A percentile compares a stretch with the other conserved stretches of the same genome.
Conservation (phyloP, 106 monocot species). For the Hemerocallis citrina region DNA sequence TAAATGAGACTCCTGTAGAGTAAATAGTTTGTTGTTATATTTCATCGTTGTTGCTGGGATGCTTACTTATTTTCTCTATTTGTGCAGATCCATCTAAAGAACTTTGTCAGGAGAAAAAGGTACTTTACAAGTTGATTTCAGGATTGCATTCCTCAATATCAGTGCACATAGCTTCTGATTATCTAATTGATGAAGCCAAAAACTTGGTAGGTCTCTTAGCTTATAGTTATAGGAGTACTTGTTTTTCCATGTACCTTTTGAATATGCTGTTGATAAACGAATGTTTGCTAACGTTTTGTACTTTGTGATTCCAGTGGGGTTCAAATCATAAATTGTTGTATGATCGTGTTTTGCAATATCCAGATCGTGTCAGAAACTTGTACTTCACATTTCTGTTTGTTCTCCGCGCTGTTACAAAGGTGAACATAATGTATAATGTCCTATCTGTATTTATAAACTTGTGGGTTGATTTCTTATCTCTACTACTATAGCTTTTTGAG, state of each 20-base stretch:
- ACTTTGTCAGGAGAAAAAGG: slow-evolving; percentile 5
- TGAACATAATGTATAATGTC: too few species aligned
- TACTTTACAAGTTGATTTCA: slow-evolving; percentile 46
- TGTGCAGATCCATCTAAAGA: slow-evolving; percentile 9
- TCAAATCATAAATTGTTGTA: slow-evolving; percentile 75
- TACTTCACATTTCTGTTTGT: slow-evolving; percentile 97
- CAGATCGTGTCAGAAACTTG: slow-evolving; percentile 77
- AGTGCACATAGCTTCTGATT: slow-evolving; percentile 89
- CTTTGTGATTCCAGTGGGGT: too few species aligned
- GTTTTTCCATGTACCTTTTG: too few species aligned
- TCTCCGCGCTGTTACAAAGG: slow-evolving; percentile 94
- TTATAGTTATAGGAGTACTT: too few species aligned
- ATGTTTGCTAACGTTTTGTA: too few species aligned
- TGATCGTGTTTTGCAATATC: slow-evolving; percentile 80
- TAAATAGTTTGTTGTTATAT: too few species aligned
- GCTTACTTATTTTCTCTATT: not conserved
- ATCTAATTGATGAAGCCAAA: slow-evolving; percentile 66
- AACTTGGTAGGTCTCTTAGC: slow-evolving; percentile 41
- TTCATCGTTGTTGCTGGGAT: too few species aligned
- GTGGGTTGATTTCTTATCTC: too few species aligned
- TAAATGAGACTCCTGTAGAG: too few species aligned
- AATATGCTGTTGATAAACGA: too few species aligned
- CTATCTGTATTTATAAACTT: too few species aligned
- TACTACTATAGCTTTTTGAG: too few species aligned
- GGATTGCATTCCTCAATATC: slow-evolving; percentile 74